phyloP scores from a whole-genome alignment of 2,329 filamentous ascomycete species.

The Immersiporthe knoxdaviesiana region DNA sequence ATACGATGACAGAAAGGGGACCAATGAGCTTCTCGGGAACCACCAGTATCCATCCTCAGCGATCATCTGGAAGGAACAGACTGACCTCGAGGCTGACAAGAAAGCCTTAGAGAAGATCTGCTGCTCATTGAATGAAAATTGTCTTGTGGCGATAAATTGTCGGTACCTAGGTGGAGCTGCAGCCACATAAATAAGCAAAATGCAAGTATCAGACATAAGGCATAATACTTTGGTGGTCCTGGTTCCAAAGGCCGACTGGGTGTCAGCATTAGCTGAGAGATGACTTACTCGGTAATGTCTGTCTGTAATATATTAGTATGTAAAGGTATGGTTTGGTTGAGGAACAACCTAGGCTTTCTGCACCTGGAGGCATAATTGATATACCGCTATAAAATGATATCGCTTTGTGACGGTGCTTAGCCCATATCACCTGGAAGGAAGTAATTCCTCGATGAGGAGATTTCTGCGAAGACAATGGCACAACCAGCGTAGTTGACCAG shows the following conservation, averaged over 20 bases:
- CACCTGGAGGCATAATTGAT: background rate
- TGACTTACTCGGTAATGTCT: background rate
- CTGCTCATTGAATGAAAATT: background rate
- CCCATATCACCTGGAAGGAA: background rate
- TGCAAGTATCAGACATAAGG: background rate
- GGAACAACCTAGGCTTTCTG: background rate
- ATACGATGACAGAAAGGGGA: background rate
- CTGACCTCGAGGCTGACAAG: background rate
- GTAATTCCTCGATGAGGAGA: background rate
- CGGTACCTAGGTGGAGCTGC: no score
- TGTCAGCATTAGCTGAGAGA: background rate
- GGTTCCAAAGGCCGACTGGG: background rate
- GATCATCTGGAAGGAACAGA: background rate
- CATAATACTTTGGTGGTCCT: background rate
- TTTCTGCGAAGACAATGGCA: background rate
- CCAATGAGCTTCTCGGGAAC: background rate
- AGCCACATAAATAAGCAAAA: background rate
- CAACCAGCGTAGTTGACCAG: no score
- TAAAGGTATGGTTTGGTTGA: background rate
- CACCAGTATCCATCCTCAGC: background rate
- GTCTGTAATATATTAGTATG: background rate
- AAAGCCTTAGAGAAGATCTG: background rate
- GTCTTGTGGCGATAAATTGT: no score
- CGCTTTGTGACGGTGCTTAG: background rate
- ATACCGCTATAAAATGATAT: background rate